A percentile compares a stretch with the other conserved stretches of the same genome.
These are phyloP conservation scores for Phaeophleospora eucalypticola DNA, from an alignment of 2,329 filamentous ascomycete genomes.

Conservation along the genomic window DNA sequence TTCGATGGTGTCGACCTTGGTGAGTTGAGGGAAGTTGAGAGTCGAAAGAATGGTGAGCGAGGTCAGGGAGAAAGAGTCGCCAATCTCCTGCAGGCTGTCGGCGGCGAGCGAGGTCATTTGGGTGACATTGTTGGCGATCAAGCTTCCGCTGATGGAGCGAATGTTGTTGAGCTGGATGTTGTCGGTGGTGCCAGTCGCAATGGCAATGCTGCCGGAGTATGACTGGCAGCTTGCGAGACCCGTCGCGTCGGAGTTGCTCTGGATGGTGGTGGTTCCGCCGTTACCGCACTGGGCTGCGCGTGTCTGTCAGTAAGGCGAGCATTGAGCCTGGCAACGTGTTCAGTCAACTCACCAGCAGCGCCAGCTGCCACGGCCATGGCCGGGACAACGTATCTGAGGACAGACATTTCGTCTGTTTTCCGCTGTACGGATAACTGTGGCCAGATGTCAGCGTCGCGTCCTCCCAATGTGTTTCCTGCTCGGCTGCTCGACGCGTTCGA, in stretches of 20 bases:
- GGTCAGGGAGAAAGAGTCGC: constrained; percentile 64
- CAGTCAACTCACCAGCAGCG: constrained; percentile 46
- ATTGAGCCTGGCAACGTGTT: constrained; percentile 8
- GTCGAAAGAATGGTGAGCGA: constrained; percentile 65
- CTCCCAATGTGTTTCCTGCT: constrained; percentile 1
- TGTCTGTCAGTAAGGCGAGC: constrained; percentile 17
- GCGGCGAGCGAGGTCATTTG: constrained; percentile 62
- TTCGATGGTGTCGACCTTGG: constrained; percentile 60
- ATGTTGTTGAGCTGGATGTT: constrained; percentile 61
- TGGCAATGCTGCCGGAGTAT: constrained; percentile 63
- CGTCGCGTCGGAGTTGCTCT: constrained; percentile 57
- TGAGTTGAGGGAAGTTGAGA: constrained; percentile 64
- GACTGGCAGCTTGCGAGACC: constrained; percentile 61
- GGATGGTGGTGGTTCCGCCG: constrained; percentile 54
- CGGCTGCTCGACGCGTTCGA: constrained; percentile 5
- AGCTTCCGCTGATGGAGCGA: constrained; percentile 55
- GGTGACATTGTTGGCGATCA: constrained; percentile 52
- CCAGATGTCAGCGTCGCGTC: constrained; percentile 14
- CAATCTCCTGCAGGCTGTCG: constrained; percentile 60
- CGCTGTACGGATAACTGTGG: constrained; percentile 19
- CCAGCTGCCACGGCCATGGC: constrained; percentile 52
- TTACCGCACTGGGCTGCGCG: constrained; percentile 36
- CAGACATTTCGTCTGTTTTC: constrained; percentile 42
- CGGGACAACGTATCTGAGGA: constrained; percentile 55
- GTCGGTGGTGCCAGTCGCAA: constrained; percentile 55